A percentile compares a stretch with the other conserved stretches of the same genome.
Evolutionary conservation across 1,139 yeast genomes (phyloP).

Genomic region (Yamadazyma atmosphaerica): DNA sequence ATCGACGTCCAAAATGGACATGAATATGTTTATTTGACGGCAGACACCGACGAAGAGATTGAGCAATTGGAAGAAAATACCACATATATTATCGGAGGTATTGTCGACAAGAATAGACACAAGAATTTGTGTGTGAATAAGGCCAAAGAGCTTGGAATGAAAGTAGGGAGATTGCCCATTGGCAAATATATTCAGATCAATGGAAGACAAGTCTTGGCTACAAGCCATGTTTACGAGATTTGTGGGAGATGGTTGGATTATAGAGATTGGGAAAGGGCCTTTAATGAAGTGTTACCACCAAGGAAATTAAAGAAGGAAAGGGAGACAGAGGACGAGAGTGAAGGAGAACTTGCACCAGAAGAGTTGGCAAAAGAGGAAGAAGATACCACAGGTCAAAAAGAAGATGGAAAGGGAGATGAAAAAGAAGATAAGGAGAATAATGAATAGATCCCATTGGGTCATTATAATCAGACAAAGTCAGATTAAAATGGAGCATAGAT

Average conservation of each 20-base stretch:
- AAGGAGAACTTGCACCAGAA: slow-evolving; percentile 5
- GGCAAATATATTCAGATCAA: slow-evolving; percentile 79
- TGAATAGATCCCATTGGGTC: too few species aligned
- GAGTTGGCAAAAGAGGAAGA: too few species aligned
- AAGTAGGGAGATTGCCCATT: slow-evolving; percentile 82
- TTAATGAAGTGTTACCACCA: slow-evolving; percentile 79
- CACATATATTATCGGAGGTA: slow-evolving; percentile 91
- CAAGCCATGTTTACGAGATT: slow-evolving; percentile 90
- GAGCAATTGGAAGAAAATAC: slow-evolving; percentile 63
- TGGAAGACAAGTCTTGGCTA: slow-evolving; percentile 87
- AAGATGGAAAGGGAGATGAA: slow-evolving; percentile 3
- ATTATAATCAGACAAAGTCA: not conserved
- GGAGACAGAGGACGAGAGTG: slow-evolving; percentile 2
- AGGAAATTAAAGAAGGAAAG: slow-evolving; percentile 46
- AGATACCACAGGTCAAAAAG: too few species aligned
- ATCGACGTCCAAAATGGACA: slow-evolving; percentile 26
- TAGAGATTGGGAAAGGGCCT: slow-evolving; percentile 83
- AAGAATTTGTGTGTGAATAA: slow-evolving; percentile 79
- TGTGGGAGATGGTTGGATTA: slow-evolving; percentile 78
- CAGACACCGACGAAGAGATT: slow-evolving; percentile 75
- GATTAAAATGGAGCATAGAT: too few species aligned
- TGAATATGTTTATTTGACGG: slow-evolving; percentile 69
- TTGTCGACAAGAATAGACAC: slow-evolving; percentile 93
- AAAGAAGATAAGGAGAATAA: not conserved
- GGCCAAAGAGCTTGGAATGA: slow-evolving; percentile 70